phyloP scores from a whole-genome alignment of 495 filamentous ascomycete species.

The Bacidia rubella region DNA sequence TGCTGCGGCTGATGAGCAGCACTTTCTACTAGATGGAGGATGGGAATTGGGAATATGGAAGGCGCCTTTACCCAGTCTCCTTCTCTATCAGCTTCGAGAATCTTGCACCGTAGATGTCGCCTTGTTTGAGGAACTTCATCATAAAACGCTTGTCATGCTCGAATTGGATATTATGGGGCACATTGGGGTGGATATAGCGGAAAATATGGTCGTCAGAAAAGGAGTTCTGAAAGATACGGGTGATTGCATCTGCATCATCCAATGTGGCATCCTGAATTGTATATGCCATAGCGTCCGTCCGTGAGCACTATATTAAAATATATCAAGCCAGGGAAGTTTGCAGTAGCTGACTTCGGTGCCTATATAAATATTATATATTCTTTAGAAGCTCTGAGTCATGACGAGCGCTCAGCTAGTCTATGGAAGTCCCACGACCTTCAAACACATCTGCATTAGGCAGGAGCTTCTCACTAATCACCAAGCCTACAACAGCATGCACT shows the following conservation, averaged over 20 bases:
- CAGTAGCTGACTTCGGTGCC: too few species aligned
- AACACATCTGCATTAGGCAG: too few species aligned
- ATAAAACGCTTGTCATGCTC: slow-evolving; percentile 6
- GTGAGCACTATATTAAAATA: too few species aligned
- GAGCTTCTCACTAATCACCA: too few species aligned
- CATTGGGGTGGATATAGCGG: slow-evolving; percentile 6
- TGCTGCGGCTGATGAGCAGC: background rate
- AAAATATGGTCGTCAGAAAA: slow-evolving; percentile 13
- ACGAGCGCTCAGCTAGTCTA: too few species aligned
- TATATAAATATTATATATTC: too few species aligned
- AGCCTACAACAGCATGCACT: too few species aligned
- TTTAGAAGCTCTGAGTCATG: too few species aligned
- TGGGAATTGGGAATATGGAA: background rate
- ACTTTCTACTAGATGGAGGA: background rate
- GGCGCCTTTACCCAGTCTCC: slow-evolving; percentile 7
- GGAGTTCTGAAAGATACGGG: slow-evolving; percentile 8
- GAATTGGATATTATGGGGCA: slow-evolving; percentile 1
- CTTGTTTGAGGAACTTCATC: background rate
- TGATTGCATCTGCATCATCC: slow-evolving; percentile 10
- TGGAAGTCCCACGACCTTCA: too few species aligned
- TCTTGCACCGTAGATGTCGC: slow-evolving; percentile 2
- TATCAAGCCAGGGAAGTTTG: too few species aligned
- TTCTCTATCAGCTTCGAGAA: slow-evolving; percentile 12
- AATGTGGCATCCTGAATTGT: background rate
- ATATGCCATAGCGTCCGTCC: too few species aligned